Conservation (phyloP, 2,329 filamentous ascomycete genomes). For the Xylaria multiplex region DNA sequence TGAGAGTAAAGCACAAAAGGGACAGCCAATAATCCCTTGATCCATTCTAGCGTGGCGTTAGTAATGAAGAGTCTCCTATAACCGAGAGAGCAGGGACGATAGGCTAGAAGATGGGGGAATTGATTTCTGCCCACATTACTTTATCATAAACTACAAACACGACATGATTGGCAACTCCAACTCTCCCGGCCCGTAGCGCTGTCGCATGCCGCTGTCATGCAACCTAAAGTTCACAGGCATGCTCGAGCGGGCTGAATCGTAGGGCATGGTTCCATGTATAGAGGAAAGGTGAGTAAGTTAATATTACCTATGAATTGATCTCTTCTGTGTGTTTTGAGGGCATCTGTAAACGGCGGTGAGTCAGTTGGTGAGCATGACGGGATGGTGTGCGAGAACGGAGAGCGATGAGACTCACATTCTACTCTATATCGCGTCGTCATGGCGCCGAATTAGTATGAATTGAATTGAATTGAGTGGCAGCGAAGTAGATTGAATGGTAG, state of each 20-base stretch:
- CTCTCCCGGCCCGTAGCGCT: neutral
- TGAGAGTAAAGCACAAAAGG: slow-evolving; percentile 97
- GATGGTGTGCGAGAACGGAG: neutral
- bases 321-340: slow-evolving; percentile 83
- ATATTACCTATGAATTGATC: slow-evolving; percentile 83
- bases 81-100: neutral
- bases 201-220: slow-evolving; percentile 1
- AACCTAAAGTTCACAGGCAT: slow-evolving; percentile 6
- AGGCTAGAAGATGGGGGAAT: neutral
- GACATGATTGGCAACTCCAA: slow-evolving; percentile 7
- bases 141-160: slow-evolving; percentile 15
- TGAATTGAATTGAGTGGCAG: no score
- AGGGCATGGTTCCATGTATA: slow-evolving; percentile 14
- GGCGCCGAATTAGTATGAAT: slow-evolving; percentile 5
- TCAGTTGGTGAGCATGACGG: slow-evolving; percentile 25
- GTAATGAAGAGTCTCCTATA: slow-evolving; percentile 25
- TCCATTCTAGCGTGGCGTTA: slow-evolving; percentile 75
- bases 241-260: neutral
- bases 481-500: neutral
- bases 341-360: slow-evolving; percentile 56
- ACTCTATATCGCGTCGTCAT: slow-evolving; percentile 66
- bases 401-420: slow-evolving; percentile 68
- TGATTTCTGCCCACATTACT: slow-evolving; percentile 16
- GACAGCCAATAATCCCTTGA: slow-evolving; percentile 92
- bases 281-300: neutral